A percentile compares a stretch with the other conserved stretches of the same genome.
phyloP scores from a whole-genome alignment of 768 basidiomycete species.

The Termitomyces sp. region DNA sequence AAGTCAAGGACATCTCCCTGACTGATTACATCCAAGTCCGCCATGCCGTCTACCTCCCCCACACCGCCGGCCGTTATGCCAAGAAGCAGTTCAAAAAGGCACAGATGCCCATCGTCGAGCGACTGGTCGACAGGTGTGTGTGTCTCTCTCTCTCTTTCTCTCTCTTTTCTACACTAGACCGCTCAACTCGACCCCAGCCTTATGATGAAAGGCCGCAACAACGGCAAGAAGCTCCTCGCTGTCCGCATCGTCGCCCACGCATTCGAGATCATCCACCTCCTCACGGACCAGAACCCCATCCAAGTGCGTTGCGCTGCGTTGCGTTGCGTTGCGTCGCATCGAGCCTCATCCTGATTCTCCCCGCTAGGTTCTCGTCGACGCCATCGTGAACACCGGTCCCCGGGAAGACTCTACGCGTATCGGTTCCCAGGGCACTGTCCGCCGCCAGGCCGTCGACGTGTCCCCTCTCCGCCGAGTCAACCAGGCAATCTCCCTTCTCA shows the following conservation, averaged over 20 bases:
- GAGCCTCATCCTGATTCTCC: no score
- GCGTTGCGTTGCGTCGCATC: no score
- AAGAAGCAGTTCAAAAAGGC: slow-evolving; percentile 99
- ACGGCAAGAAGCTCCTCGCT: slow-evolving; percentile 98
- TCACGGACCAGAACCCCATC: slow-evolving; percentile 99
- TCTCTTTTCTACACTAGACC: background rate
- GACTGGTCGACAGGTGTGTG: slow-evolving; percentile 93
- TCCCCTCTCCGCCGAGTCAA: slow-evolving; percentile 98
- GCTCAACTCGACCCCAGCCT: slow-evolving; percentile 42
- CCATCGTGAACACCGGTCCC: slow-evolving; percentile 99
- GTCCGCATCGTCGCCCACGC: slow-evolving; percentile 99
- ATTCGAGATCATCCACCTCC: slow-evolving; percentile 99
- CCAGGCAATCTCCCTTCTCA: slow-evolving; percentile 93
- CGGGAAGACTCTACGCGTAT: slow-evolving; percentile 99
- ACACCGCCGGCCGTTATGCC: slow-evolving; percentile 98
- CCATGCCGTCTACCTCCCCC: slow-evolving; percentile 94
- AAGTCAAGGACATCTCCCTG: slow-evolving; percentile 98
- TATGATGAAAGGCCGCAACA: slow-evolving; percentile 99
- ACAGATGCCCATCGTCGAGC: slow-evolving; percentile 99
- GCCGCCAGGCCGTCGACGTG: slow-evolving; percentile 99
- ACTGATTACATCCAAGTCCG: slow-evolving; percentile 99
- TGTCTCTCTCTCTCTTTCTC: slow-evolving; percentile 27
- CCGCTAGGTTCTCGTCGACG: slow-evolving; percentile 84
- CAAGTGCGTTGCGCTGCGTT: slow-evolving; percentile 52
- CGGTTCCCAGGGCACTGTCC: slow-evolving; percentile 98